These are phyloP conservation scores for Boeremia lycopersici DNA, from an alignment of 2,329 filamentous ascomycete genomes.

Conservation along the genomic window DNA sequence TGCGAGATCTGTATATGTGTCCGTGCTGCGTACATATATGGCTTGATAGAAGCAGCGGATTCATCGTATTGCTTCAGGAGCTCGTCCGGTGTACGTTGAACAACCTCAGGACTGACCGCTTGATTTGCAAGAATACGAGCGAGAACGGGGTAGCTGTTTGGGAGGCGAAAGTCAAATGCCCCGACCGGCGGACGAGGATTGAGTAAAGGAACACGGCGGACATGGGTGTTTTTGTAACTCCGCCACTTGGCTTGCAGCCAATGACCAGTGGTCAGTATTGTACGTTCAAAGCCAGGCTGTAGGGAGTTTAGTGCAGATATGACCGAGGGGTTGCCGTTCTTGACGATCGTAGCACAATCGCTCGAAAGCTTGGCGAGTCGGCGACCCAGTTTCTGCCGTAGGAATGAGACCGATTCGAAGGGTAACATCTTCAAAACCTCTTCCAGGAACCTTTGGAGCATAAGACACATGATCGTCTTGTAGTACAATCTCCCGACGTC, in stretches of 20 bases:
- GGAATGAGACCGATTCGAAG: constrained; percentile 47
- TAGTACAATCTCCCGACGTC: constrained; percentile 57
- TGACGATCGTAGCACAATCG: constrained; percentile 30
- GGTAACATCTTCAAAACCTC: constrained; percentile 41
- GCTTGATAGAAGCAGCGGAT: constrained; percentile 17
- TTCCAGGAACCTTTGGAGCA: constrained; percentile 56
- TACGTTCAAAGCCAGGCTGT: constrained; percentile 19
- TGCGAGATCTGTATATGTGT: constrained; percentile 32
- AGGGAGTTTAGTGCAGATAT: constrained; percentile 1
- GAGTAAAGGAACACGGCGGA: constrained; percentile 52
- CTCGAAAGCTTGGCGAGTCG: constrained; percentile 64
- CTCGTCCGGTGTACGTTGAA: constrained; percentile 14
- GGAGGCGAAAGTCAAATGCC: constrained; percentile 29
- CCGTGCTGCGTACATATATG: constrained; percentile 26
- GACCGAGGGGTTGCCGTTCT: neutral
- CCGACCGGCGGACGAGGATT: constrained; percentile 40
- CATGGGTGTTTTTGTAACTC: constrained; percentile 25
- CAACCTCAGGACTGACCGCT: neutral
- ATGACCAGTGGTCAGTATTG: constrained; percentile 16
- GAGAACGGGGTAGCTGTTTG: constrained; percentile 24
- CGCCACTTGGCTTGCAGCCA: constrained; percentile 33
- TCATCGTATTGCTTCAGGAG: constrained; percentile 24
- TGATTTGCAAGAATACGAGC: constrained; percentile 1
- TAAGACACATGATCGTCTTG: constrained; percentile 62
- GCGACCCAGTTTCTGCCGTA: constrained; percentile 62